Evolutionary conservation across 106 monocot species (phyloP).

Genomic region (Agapanthus africanus): DNA sequence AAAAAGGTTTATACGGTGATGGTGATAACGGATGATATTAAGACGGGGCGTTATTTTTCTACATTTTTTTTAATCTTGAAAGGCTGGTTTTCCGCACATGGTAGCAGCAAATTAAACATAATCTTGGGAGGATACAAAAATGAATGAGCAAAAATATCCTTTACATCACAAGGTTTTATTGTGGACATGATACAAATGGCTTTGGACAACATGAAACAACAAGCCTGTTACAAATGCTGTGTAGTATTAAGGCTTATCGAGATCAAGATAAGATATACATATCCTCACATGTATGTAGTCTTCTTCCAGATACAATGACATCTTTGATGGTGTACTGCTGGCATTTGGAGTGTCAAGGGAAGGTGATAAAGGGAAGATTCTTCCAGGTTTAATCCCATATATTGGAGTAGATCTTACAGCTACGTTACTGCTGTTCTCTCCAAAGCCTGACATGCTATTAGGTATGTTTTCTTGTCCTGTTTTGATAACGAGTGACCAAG

Average conservation of each 20-base stretch:
- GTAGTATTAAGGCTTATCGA: background rate
- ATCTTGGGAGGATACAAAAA: too few species aligned
- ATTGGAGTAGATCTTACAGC: conserved; percentile 66
- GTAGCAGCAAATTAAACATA: too few species aligned
- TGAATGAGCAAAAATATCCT: too few species aligned
- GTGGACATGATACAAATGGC: too few species aligned
- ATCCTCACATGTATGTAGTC: background rate
- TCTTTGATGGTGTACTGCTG: conserved; percentile 74
- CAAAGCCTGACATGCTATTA: conserved; percentile 65
- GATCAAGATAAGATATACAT: background rate
- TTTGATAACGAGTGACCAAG: background rate
- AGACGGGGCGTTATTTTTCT: too few species aligned
- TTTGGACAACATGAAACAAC: too few species aligned
- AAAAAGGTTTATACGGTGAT: too few species aligned
- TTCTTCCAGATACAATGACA: conserved; percentile 57
- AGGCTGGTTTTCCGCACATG: too few species aligned
- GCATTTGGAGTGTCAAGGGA: conserved; percentile 42
- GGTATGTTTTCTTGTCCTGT: conserved; percentile 25
- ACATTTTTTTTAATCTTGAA: too few species aligned
- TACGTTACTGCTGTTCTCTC: conserved; percentile 73
- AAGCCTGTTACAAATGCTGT: background rate
- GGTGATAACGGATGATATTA: too few species aligned
- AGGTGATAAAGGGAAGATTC: conserved; percentile 47
- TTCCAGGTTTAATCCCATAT: conserved; percentile 72
- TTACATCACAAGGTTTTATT: too few species aligned